phyloP scores from a whole-genome alignment of 2,329 filamentous ascomycete genomes.

The Claviceps capensis region DNA sequence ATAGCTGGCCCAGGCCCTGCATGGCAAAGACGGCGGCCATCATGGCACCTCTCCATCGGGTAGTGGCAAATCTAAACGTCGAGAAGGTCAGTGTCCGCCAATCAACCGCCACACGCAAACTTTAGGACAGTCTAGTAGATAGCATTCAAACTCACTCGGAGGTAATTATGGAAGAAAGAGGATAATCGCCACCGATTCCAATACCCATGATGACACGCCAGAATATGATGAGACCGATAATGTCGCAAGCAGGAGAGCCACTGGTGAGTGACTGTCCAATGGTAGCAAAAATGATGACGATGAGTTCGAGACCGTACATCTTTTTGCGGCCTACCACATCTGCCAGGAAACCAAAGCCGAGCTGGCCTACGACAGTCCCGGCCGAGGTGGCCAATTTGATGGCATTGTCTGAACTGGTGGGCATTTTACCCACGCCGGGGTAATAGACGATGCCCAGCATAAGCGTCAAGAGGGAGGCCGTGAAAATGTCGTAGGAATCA shows the following conservation, averaged over 20 bases:
- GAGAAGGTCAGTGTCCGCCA: background rate
- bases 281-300: constrained; percentile 68
- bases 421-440: constrained; percentile 43
- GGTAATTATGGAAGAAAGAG: constrained; percentile 70
- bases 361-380: constrained; percentile 71
- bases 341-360: constrained; percentile 66
- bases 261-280: constrained; percentile 57
- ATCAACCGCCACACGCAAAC: background rate
- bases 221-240: constrained; percentile 59
- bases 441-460: constrained; percentile 75
- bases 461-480: constrained; percentile 55
- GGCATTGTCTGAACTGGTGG: constrained; percentile 56
- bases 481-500: constrained; percentile 75
- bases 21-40: constrained; percentile 79
- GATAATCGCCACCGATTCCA: constrained; percentile 48
- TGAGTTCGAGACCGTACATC: constrained; percentile 62
- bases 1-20: constrained; percentile 73
- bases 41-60: constrained; percentile 76
- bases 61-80: constrained; percentile 47
- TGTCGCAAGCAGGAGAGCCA: constrained; percentile 46
- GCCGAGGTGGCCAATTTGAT: constrained; percentile 78
- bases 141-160: constrained; percentile 46
- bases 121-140: background rate
- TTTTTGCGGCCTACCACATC: constrained; percentile 64
- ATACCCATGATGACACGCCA: constrained; percentile 62